phyloP scores from a whole-genome alignment of 129 eudicot genomes.

The Flaveria trinervia region DNA sequence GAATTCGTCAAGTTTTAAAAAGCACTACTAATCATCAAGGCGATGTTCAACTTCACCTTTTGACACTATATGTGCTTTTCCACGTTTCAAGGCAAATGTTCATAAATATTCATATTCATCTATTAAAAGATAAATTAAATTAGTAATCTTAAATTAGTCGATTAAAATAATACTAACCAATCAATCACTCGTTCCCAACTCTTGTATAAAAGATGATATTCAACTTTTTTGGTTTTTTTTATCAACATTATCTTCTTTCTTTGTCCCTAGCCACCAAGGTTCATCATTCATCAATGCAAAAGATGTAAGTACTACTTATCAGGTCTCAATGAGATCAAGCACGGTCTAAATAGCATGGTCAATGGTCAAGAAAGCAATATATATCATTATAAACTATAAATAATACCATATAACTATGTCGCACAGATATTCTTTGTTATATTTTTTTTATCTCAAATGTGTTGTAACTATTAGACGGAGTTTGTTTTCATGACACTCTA shows the following conservation, averaged over 20 bases:
- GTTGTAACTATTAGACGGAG: not conserved
- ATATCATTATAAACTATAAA: not conserved
- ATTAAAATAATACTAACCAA: not conserved
- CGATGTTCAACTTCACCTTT: slow-evolving; percentile 32
- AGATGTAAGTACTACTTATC: not conserved
- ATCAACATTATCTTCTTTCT: not conserved
- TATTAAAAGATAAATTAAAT: not conserved
- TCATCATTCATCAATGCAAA: not conserved
- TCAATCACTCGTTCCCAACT: not conserved
- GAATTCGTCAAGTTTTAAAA: slow-evolving; percentile 29
- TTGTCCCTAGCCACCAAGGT: not conserved
- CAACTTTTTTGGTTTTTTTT: not conserved
- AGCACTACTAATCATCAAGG: slow-evolving; percentile 36
- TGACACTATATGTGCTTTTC: slow-evolving; percentile 29
- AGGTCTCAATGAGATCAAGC: slow-evolving; percentile 5
- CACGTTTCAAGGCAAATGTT: slow-evolving; percentile 25
- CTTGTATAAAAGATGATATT: not conserved
- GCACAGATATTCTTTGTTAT: not conserved
- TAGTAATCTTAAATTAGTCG: not conserved
- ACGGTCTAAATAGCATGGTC: not conserved
- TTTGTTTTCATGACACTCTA: not conserved
- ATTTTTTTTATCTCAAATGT: not conserved
- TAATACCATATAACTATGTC: not conserved
- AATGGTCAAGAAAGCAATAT: not conserved
- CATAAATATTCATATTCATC: not conserved